Evolutionary conservation across 495 filamentous ascomycete species (phyloP), one percentile per base, ranked within the genome.

Genomic region (Hypomontagnella monticulosa): DNA sequence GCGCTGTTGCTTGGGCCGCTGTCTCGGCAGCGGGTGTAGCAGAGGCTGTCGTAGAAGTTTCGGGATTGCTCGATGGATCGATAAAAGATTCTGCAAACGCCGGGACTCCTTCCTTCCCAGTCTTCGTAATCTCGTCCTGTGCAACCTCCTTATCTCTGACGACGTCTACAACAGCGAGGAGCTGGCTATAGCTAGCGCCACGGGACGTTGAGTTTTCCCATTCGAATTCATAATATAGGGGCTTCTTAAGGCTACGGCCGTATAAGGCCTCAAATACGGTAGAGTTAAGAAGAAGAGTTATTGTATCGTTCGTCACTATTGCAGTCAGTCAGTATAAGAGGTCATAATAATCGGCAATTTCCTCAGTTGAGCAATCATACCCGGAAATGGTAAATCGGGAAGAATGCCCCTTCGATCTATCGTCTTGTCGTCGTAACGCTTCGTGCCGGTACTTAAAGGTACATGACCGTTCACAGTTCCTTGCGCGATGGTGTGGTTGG

Each of bases 181-280:
- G 20, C 38, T 59, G 65, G 10, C 58, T 68, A 5, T 59, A 68
- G 32, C 65, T 68, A 0, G 6, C 23, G 12, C 65, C 65, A 5
- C 48, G 49, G 18, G 42, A 33, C 1, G 59, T 68, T 1, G 49
- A 63, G 14, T 63, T 59, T 9, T 59, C 10, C 65, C 65, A 68
- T 10, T 63, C 32, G 20, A 68, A 42, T 34, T 68, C 65, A 18
- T 59, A 68, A 50, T 55, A 68, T 42, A 68, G 34, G 10, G 54
- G 58, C 15, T 43, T 14, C 41, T 32, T 44, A 9, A 63, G 11
- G 15, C 50, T 63, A 15, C 2, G 33, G n/a, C 58, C 40, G 20
- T 62, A 67, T 0, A 37, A 4, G 0, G 8, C 8, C 10, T 7
- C 10, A 18, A 32, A 0, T 36, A 54, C 43, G 0, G 1, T 27